Evolutionary conservation across 2,329 filamentous ascomycete species (phyloP).

Genomic region (Xylaria sp.): DNA sequence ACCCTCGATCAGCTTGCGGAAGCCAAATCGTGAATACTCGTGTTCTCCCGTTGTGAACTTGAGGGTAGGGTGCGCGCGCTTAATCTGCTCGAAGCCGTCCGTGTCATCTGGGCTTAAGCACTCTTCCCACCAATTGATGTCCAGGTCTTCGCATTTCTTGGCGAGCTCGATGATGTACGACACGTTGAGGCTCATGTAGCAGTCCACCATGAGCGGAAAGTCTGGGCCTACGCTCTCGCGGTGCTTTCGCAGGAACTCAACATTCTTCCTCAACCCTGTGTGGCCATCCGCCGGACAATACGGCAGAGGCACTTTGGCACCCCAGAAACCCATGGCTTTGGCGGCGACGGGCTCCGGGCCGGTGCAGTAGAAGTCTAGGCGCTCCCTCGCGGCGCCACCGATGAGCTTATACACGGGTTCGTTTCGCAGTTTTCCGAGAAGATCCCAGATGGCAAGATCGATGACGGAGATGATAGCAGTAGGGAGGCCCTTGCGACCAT

Average conservation of each 20-base stretch:
- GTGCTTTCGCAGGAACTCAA: slow-evolving; percentile 87
- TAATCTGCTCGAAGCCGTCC: slow-evolving; percentile 89
- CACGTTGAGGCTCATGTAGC: slow-evolving; percentile 96
- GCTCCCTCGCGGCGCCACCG: slow-evolving; percentile 85
- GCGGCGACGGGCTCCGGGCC: slow-evolving; percentile 84
- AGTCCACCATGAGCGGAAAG: slow-evolving; percentile 94
- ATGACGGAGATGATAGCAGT: slow-evolving; percentile 94
- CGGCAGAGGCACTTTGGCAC: slow-evolving; percentile 88
- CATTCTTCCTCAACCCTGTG: slow-evolving; percentile 84
- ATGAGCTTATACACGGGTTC: slow-evolving; percentile 96
- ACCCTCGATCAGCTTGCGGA: slow-evolving; percentile 91
- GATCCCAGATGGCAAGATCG: slow-evolving; percentile 91
- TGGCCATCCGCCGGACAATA: slow-evolving; percentile 90
- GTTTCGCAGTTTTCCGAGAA: slow-evolving; percentile 88
- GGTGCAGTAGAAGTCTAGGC: slow-evolving; percentile 93
- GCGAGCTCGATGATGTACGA: slow-evolving; percentile 92
- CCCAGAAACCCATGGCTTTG: slow-evolving; percentile 88
- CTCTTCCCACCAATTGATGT: slow-evolving; percentile 99
- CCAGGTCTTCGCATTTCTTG: slow-evolving; percentile 81
- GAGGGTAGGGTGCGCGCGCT: slow-evolving; percentile 86
- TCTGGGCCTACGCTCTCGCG: slow-evolving; percentile 86
- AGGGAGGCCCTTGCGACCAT: slow-evolving; percentile 90
- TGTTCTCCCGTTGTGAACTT: slow-evolving; percentile 98
- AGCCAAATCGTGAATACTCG: slow-evolving; percentile 93
- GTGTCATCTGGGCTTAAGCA: slow-evolving; percentile 91